Conservation (phyloP, 495 filamentous ascomycete genomes). For the Aspergillus avenaceus region DNA sequence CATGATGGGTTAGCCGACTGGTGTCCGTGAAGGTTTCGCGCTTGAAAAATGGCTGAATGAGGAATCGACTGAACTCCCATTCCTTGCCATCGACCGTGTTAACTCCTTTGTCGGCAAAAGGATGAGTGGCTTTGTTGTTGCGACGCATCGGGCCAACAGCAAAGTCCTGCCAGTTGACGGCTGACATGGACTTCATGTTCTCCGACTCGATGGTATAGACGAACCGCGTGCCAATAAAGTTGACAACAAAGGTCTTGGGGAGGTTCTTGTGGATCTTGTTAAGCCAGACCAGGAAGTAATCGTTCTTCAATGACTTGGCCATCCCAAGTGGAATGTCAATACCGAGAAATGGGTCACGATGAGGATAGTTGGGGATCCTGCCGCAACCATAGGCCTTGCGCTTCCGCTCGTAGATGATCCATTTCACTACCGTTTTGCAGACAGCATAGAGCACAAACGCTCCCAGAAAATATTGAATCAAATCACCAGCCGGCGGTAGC, state of each 20-base stretch:
- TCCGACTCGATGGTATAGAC: background rate
- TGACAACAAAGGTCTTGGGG: background rate
- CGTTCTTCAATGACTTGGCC: background rate
- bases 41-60: conserved; percentile 10
- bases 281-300: background rate
- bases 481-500: too few relatives aligned
- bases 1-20: background rate
- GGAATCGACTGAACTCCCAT: conserved; percentile 7
- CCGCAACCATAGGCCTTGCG: too few relatives aligned
- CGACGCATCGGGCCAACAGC: conserved; percentile 4
- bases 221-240: background rate
- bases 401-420: too few relatives aligned
- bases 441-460: too few relatives aligned
- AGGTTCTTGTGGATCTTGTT: background rate
- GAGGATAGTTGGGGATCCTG: too few relatives aligned
- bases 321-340: background rate
- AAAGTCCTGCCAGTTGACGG: conserved; percentile 8
- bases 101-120: conserved; percentile 12
- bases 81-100: conserved; percentile 9
- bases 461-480: too few relatives aligned
- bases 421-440: too few relatives aligned
- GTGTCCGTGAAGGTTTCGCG: background rate
- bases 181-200: conserved; percentile 14
- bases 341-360: background rate
- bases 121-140: background rate